Conservation (phyloP, 2,329 filamentous ascomycete species). For the Colletotrichum euphorbiae region DNA sequence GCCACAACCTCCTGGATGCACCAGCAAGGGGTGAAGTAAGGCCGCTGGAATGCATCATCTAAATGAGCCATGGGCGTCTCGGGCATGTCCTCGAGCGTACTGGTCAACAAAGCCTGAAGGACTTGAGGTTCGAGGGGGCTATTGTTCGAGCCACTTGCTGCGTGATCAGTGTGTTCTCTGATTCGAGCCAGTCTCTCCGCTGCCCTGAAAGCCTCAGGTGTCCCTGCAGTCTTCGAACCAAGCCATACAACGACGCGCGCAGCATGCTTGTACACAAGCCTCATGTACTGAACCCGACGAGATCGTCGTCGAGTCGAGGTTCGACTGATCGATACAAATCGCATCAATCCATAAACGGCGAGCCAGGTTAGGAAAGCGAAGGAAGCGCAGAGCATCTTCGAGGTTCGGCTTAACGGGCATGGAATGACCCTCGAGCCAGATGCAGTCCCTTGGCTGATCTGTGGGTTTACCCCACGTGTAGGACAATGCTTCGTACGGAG, state of each 20-base stretch:
- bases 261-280: conserved; percentile 33
- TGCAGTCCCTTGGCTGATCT: conserved; percentile 32
- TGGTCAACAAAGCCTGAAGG: conserved; percentile 10
- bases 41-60: conserved; percentile 22
- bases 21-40: conserved; percentile 33
- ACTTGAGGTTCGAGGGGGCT: conserved; percentile 2
- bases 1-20: conserved; percentile 32
- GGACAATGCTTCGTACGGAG: conserved; percentile 39
- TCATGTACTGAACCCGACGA: conserved; percentile 34
- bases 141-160: not conserved
- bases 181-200: conserved; percentile 24
- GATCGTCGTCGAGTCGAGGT: conserved; percentile 31
- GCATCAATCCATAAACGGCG: conserved; percentile 43
- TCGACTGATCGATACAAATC: conserved; percentile 43
- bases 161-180: conserved; percentile 24
- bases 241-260: conserved; percentile 28
- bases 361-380: conserved; percentile 19
- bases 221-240: conserved; percentile 22
- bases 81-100: conserved; percentile 25
- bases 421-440: conserved; percentile 24
- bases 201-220: conserved; percentile 27
- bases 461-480: conserved; percentile 38
- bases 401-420: conserved; percentile 33
- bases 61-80: conserved; percentile 8
- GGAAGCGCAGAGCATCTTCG: conserved; percentile 27